Percentiles rank a stretch among this genome's conserved stretches.
phyloP scores from a whole-genome alignment of 371 early-diverging fungal genomes.

The Entomophthora muscae region DNA sequence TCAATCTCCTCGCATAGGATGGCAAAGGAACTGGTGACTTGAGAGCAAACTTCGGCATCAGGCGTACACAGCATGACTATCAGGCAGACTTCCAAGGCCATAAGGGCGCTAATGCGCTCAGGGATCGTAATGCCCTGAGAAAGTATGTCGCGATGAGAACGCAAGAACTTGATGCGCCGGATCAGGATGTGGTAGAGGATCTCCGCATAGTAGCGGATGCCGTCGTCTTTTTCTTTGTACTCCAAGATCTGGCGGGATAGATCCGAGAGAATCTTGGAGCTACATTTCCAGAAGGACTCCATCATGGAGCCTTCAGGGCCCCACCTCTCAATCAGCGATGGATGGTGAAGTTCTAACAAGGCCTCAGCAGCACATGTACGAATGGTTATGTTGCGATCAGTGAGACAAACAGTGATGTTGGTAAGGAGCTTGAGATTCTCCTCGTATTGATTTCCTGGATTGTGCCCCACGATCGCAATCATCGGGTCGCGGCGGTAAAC shows the following conservation, averaged over 20 bases:
- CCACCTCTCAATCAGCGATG: constrained; percentile 40
- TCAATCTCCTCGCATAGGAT: constrained; percentile 38
- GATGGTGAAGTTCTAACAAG: constrained; percentile 37
- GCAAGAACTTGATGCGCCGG: constrained; percentile 42
- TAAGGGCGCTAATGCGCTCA: constrained; percentile 47
- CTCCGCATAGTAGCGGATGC: constrained; percentile 27
- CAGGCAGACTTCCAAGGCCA: constrained; percentile 58
- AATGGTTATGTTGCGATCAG: constrained; percentile 35
- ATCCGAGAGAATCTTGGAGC: constrained; percentile 29
- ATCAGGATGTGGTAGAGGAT: constrained; percentile 36
- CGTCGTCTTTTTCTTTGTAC: constrained; percentile 31
- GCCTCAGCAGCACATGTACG: constrained; percentile 52
- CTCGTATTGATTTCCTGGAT: constrained; percentile 24
- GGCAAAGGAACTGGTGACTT: constrained; percentile 40
- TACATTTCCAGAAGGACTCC: constrained; percentile 48
- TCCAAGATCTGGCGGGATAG: constrained; percentile 30
- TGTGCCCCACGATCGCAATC: constrained; percentile 29
- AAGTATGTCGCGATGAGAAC: constrained; percentile 20
- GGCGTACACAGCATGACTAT: constrained; percentile 56
- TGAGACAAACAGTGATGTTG: constrained; percentile 45
- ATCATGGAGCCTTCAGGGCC: constrained; percentile 31
- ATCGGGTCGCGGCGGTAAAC: constrained; percentile 54
- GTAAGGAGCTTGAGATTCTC: constrained; percentile 42
- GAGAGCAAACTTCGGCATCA: constrained; percentile 47
- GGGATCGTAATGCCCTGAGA: constrained; percentile 30